Conservation (phyloP, 2,329 filamentous ascomycete genomes). For the Calonectria hongkongensis region DNA sequence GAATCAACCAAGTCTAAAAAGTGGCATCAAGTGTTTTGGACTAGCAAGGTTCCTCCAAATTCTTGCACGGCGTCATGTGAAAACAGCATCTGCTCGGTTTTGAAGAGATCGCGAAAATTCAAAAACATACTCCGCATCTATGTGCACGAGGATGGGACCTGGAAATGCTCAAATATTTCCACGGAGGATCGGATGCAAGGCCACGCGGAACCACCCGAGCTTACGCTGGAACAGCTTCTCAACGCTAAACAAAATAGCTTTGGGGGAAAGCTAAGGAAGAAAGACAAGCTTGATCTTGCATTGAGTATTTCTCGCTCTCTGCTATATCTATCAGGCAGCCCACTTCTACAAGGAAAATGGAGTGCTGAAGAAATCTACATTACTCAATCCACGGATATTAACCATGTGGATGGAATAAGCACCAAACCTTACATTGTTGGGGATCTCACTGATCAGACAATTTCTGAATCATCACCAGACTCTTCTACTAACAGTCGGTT, state of each 20-base stretch:
- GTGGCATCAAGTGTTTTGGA: background rate
- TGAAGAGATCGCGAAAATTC: background rate
- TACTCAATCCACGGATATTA: background rate
- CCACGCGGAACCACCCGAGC: background rate
- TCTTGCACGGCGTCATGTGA: background rate
- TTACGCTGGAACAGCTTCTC: background rate
- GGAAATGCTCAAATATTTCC: background rate
- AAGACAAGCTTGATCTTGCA: background rate
- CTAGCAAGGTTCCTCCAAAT: background rate
- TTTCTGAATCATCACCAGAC: background rate
- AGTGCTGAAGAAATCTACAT: background rate
- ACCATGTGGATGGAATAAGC: background rate
- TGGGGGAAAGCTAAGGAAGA: background rate
- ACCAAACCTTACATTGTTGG: background rate
- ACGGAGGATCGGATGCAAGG: background rate
- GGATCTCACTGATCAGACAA: background rate
- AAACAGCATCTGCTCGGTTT: background rate
- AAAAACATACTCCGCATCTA: background rate
- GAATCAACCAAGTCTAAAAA: background rate
- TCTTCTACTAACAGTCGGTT: background rate
- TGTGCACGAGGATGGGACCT: background rate
- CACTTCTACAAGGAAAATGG: background rate
- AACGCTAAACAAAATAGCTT: background rate
- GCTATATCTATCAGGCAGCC: background rate
- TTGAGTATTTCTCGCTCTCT: background rate